Base-by-base conservation (phyloP, 1,139 yeast species). In the Yamadazyma atlantica region DNA sequence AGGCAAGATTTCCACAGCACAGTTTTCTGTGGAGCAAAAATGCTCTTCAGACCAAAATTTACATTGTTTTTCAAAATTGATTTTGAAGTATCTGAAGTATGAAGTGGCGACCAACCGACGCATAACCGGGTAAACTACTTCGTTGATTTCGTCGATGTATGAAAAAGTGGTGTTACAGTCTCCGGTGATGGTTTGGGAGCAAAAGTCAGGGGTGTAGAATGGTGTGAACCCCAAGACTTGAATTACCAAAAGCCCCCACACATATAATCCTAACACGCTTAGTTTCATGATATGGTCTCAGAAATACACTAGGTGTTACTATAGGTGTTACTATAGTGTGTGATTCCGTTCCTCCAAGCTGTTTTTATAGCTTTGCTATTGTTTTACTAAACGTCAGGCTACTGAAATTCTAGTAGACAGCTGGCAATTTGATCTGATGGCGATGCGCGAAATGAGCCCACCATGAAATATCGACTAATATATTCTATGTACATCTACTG, bases 1-100 rank as follows among this genome's bases (percentile, higher is more conserved):
- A 3, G 66, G 59, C 44, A 69, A 58, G 17, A 85, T 76, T 59
- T 92, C 97, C 23, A 94, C 95, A 2, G 97, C 96, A 64, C 99
- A 94, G 37, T 90, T 87, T 48, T 89, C 77, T 54, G 94, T 89
- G 49, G 95, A 90, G 60, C 99, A 94, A 58, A 89, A 81, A 74
- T 76, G 84, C 50, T 80, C 86, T 49, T 82, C 85, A 41, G 81
- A 78, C 85, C 94, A 85, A 58, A 89, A 88, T 28, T 95, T 90
- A 60, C 99, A 94, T 57, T 81, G 80, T 49, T 85, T 84, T 56
- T 82, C 92, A 35, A 94, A 69, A 56, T 94, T 87, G 42, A 94
- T 76, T 60, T 88, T 85, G 69, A 87, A 92, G 58, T 86, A 87
- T 46, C 83, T 76, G 76, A 94, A 92, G 61, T 83, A 87, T 46